phyloP scores from a whole-genome alignment of 1,284 basidiomycete species.

The Schizopora paradoxa region DNA sequence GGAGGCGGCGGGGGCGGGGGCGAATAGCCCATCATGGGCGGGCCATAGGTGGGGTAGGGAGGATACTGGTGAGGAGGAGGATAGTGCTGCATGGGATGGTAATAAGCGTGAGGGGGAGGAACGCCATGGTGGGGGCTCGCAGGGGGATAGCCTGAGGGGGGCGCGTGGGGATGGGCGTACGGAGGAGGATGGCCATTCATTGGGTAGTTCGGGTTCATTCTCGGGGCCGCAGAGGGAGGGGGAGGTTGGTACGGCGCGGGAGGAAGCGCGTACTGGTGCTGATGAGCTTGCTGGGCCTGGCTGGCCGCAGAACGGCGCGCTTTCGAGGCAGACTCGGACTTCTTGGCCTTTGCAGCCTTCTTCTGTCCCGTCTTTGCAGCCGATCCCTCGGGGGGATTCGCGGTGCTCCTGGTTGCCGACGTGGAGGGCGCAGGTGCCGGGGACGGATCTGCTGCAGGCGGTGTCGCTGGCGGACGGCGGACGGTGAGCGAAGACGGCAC shows the following conservation, averaged over 20 bases:
- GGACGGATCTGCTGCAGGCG: conserved; percentile 29
- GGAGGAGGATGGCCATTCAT: conserved; percentile 54
- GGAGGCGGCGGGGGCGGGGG: conserved; percentile 33
- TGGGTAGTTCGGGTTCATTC: conserved; percentile 62
- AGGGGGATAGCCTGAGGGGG: conserved; percentile 32
- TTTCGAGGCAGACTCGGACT: conserved; percentile 3
- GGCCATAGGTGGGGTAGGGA: conserved; percentile 52
- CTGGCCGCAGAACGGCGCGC: conserved; percentile 3
- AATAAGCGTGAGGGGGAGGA: conserved; percentile 15
- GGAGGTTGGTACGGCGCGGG: conserved; percentile 25
- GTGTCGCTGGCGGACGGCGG: conserved; percentile 52
- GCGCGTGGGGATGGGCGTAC: conserved; percentile 37
- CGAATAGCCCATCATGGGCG: conserved; percentile 56
- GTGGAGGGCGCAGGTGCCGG: conserved; percentile 2
- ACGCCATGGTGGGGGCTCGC: conserved; percentile 38
- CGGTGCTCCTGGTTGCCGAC: conserved; percentile 4
- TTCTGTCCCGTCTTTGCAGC: neutral
- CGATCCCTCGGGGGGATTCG: neutral
- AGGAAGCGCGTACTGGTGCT: conserved; percentile 45
- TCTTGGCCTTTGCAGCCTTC: conserved; percentile 7
- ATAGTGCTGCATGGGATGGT: conserved; percentile 39
- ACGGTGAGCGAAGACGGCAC: conserved; percentile 1
- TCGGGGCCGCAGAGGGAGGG: conserved; percentile 24
- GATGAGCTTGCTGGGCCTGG: conserved; percentile 22
- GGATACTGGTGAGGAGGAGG: conserved; percentile 36